Conservation (phyloP, 768 basidiomycete genomes). For the Clathrus columnatus region DNA sequence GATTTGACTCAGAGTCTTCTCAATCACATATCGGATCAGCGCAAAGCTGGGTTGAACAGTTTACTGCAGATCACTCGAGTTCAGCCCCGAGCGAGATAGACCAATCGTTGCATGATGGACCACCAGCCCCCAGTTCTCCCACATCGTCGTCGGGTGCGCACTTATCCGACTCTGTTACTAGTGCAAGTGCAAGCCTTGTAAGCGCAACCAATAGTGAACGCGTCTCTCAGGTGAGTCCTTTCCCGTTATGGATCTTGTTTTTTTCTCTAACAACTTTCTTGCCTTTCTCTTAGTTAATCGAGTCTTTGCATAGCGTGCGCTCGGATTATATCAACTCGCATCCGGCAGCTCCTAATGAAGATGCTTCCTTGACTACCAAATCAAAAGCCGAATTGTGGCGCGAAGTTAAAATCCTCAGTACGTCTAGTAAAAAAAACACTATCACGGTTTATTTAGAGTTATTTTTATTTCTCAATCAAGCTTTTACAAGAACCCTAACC, state of each 20-base stretch:
- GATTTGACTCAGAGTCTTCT: slow-evolving; percentile 30
- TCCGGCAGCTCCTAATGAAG: slow-evolving; percentile 19
- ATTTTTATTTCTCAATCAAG: slow-evolving; percentile 30
- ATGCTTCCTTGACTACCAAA: slow-evolving; percentile 24
- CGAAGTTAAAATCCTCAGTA: slow-evolving; percentile 83
- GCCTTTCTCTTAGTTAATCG: slow-evolving; percentile 7
- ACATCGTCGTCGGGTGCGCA: slow-evolving; percentile 9
- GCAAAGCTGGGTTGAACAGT: slow-evolving; percentile 38
- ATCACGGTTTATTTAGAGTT: background rate
- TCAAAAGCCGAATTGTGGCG: slow-evolving; percentile 86
- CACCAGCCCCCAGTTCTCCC: slow-evolving; percentile 4
- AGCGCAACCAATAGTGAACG: slow-evolving; percentile 11
- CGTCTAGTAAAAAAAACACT: slow-evolving; percentile 17
- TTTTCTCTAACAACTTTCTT: slow-evolving; percentile 2
- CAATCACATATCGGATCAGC: slow-evolving; percentile 25
- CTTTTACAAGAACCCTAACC: slow-evolving; percentile 81
- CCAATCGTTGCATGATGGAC: background rate
- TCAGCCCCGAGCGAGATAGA: background rate
- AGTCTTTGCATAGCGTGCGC: slow-evolving; percentile 10
- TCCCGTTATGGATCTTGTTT: background rate
- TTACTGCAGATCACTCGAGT: slow-evolving; percentile 12
- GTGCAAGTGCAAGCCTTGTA: slow-evolving; percentile 15
- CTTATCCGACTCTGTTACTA: slow-evolving; percentile 16
- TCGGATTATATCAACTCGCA: slow-evolving; percentile 10
- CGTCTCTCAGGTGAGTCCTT: background rate